These are phyloP conservation scores for Cucumis cinereus DNA, from an alignment of 306 rosid species.

Conservation along the genomic window DNA sequence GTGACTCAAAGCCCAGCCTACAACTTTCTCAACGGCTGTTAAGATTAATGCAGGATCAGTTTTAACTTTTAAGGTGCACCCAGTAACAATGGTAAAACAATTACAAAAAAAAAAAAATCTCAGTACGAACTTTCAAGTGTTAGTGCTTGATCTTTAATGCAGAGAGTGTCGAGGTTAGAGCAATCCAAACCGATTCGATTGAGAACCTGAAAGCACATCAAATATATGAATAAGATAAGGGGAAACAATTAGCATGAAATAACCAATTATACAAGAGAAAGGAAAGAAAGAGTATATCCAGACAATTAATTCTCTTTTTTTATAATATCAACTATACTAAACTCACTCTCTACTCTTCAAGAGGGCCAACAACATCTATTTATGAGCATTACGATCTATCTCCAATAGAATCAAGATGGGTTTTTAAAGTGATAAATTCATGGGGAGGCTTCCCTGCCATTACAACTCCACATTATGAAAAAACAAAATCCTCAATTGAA, in stretches of 20 bases:
- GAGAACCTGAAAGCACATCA: conserved; percentile 57
- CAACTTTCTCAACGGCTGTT: conserved; percentile 67
- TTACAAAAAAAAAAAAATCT: background rate
- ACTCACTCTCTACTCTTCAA: no score
- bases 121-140: conserved; percentile 51
- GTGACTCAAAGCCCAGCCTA: conserved; percentile 83
- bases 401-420: background rate
- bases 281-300: background rate
- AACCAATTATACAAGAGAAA: background rate
- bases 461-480: background rate
- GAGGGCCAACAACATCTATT: background rate
- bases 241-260: background rate
- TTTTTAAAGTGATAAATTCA: background rate
- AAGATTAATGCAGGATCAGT: background rate
- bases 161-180: conserved; percentile 59
- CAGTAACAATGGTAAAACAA: background rate
- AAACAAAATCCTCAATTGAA: background rate
- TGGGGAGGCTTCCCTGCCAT: background rate
- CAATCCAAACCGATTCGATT: conserved; percentile 57
- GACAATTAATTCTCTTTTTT: background rate
- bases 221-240: conserved; percentile 7
- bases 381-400: background rate
- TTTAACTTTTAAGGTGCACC: background rate
- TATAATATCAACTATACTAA: no score
- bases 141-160: conserved; percentile 73